phyloP scores from a whole-genome alignment of 352 stramenopile genomes.

The Pelagophyceae sp. region DNA sequence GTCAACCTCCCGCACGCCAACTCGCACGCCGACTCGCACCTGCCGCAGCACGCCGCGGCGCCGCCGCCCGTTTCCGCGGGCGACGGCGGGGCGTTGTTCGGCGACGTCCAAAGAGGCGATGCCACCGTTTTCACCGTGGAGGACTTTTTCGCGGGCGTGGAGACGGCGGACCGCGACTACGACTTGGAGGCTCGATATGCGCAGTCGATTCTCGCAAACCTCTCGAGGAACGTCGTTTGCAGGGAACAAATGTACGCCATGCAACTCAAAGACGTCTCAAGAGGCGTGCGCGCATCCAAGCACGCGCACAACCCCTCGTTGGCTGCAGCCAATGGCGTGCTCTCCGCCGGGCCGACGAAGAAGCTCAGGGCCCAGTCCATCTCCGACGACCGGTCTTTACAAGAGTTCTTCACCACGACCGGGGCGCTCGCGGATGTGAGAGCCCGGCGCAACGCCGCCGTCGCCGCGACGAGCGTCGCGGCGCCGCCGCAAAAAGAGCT shows the following conservation, averaged over 20 bases:
- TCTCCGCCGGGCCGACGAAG: background rate
- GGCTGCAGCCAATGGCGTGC: background rate
- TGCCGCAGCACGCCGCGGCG: too few relatives aligned
- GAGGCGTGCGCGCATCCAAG: too few relatives aligned
- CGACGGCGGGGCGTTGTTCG: too few relatives aligned
- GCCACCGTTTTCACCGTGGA: background rate
- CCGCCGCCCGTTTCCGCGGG: too few relatives aligned
- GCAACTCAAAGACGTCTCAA: constrained; percentile 11
- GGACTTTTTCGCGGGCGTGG: background rate
- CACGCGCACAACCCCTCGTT: background rate
- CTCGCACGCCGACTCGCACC: background rate
- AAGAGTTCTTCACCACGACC: background rate
- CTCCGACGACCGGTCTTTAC: background rate
- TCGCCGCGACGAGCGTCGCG: background rate
- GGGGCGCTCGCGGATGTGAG: background rate
- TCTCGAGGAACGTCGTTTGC: constrained; percentile 22
- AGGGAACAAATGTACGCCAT: constrained; percentile 16
- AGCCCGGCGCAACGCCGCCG: background rate
- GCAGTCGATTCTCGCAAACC: constrained; percentile 23
- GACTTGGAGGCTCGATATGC: constrained; percentile 19
- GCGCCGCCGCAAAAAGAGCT: background rate
- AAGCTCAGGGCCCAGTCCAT: background rate
- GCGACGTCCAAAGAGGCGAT: too few relatives aligned
- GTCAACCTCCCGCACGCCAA: background rate
- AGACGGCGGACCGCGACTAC: background rate